These are phyloP conservation scores for Globisporangium parvum DNA, from an alignment of 352 stramenopile species.

Conservation along the genomic window DNA sequence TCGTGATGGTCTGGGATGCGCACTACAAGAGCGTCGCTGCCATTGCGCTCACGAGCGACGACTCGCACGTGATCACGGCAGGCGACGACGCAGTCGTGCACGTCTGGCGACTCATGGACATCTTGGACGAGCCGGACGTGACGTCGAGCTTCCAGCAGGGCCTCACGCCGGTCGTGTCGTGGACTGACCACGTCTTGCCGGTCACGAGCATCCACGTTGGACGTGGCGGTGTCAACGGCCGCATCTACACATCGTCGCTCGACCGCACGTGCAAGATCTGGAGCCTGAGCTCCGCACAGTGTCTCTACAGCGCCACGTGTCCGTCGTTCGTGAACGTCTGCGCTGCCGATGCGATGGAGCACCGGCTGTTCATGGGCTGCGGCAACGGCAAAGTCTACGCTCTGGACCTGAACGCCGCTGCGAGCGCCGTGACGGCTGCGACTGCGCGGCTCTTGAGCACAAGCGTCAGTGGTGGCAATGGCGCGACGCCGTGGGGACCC, in stretches of 20 bases:
- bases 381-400: constrained; percentile 69
- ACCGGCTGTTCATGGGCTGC: constrained; percentile 64
- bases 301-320: constrained; percentile 61
- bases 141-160: constrained; percentile 52
- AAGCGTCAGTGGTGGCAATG: constrained; percentile 1
- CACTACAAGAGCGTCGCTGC: constrained; percentile 84
- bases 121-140: constrained; percentile 55
- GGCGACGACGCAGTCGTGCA: constrained; percentile 81
- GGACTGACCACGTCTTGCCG: constrained; percentile 74
- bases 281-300: constrained; percentile 44
- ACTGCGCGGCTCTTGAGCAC: constrained; percentile 42
- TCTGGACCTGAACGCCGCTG: constrained; percentile 59
- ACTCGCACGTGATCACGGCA: constrained; percentile 73
- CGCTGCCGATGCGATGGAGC: constrained; percentile 52
- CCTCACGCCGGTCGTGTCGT: constrained; percentile 49
- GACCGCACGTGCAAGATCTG: constrained; percentile 80
- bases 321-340: constrained; percentile 64
- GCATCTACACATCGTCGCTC: constrained; percentile 70
- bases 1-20: constrained; percentile 76
- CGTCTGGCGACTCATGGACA: constrained; percentile 67
- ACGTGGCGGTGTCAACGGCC: constrained; percentile 54
- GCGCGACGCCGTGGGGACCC: constrained; percentile 25
- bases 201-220: constrained; percentile 70
- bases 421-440: constrained; percentile 41
- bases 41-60: constrained; percentile 57